Percentiles rank a stretch among this genome's conserved stretches.
phyloP scores from a whole-genome alignment of 306 rosid species.

The Ormosia semicastrata region DNA sequence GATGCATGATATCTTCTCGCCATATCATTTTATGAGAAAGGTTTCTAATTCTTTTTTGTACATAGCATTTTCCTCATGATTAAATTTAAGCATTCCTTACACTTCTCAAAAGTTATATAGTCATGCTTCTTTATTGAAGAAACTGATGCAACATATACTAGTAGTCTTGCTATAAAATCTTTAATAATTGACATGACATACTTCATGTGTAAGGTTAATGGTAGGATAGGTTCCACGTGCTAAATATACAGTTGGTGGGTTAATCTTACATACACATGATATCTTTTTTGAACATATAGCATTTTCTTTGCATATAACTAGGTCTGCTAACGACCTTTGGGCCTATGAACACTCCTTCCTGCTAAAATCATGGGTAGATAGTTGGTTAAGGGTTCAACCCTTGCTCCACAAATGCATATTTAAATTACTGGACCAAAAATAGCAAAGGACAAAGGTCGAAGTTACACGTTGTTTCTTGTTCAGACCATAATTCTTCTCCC shows the following conservation, averaged over 20 bases:
- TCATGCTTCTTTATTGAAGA: background rate
- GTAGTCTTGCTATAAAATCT: background rate
- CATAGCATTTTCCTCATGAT: background rate
- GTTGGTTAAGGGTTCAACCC: conserved; percentile 8
- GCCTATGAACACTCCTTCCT: background rate
- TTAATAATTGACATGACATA: background rate
- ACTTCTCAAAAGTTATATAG: background rate
- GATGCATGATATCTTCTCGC: background rate
- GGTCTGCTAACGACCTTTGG: background rate
- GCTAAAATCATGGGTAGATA: background rate
- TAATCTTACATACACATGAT: background rate
- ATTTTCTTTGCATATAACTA: background rate
- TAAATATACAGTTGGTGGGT: background rate
- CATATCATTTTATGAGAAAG: background rate
- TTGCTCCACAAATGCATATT: background rate
- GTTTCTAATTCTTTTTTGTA: background rate
- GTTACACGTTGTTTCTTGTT: background rate
- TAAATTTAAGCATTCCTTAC: background rate
- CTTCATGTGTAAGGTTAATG: background rate
- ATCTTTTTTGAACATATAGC: conserved; percentile 5
- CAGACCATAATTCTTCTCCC: background rate
- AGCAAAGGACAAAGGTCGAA: background rate
- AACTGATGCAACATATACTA: background rate
- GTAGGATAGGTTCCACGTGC: background rate
- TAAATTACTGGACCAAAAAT: background rate